Evolutionary conservation across 2,329 filamentous ascomycete genomes (phyloP).

Genomic region (Calonectria pauciramosa): DNA sequence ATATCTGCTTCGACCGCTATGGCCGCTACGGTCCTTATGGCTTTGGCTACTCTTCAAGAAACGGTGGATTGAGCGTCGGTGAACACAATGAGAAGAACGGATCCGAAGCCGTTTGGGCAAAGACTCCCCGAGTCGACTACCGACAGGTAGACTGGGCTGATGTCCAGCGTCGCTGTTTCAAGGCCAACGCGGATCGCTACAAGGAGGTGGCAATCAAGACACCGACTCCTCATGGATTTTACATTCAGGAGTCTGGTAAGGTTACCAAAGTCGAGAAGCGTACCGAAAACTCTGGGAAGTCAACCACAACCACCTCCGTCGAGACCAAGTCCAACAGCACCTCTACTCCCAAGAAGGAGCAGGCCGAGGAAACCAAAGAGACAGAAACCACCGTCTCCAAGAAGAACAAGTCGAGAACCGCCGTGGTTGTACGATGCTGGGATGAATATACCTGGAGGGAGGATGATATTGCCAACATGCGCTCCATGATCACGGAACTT

Average conservation of each 20-base stretch:
- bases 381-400: conserved; percentile 8
- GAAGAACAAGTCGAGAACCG: conserved; percentile 66
- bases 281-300: conserved; percentile 23
- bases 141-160: conserved; percentile 83
- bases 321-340: conserved; percentile 15
- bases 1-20: conserved; percentile 94
- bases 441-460: conserved; percentile 83
- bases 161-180: conserved; percentile 80
- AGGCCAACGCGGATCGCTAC: conserved; percentile 80
- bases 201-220: conserved; percentile 58
- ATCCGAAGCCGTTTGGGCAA: conserved; percentile 82
- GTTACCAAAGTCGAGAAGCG: conserved; percentile 29
- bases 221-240: conserved; percentile 64
- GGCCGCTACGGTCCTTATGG: conserved; percentile 92
- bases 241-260: conserved; percentile 54
- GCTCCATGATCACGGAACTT: conserved; percentile 87
- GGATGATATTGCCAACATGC: conserved; percentile 85
- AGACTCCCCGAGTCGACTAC: conserved; percentile 81
- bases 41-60: conserved; percentile 83
- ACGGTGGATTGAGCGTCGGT: conserved; percentile 87
- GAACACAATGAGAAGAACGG: conserved; percentile 88
- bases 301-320: conserved; percentile 32
- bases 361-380: neutral
- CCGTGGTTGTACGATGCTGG: conserved; percentile 87
- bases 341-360: conserved; percentile 21